Evolutionary conservation across 352 stramenopile species (phyloP).

Genomic region (Pelagophyceae sp.): DNA sequence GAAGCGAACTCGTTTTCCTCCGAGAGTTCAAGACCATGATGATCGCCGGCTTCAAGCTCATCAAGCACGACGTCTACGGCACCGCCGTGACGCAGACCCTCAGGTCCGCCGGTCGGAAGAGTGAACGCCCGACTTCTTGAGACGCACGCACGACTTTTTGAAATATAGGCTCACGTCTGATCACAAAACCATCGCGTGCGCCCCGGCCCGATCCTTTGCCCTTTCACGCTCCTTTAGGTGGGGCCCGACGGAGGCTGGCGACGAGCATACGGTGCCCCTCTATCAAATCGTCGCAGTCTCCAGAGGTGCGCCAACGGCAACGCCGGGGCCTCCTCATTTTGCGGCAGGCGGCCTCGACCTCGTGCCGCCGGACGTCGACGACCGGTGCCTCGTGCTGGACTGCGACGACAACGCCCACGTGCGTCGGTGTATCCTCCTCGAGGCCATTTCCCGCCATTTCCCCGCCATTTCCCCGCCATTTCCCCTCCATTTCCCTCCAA

Average conservation of each 20-base stretch:
- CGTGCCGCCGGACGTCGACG: not conserved
- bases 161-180: not conserved
- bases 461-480: no score
- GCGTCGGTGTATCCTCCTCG: no score
- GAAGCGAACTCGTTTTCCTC: constrained; percentile 1
- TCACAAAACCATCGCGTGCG: not conserved
- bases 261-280: not conserved
- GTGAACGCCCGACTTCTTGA: no score
- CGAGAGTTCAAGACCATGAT: constrained; percentile 14
- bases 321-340: no score
- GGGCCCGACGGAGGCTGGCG: not conserved
- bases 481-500: no score
- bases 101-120: no score
- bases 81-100: not conserved
- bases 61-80: not conserved
- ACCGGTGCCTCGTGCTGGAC: not conserved
- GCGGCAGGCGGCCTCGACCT: not conserved
- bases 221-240: no score
- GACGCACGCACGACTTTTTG: no score
- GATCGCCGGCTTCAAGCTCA: not conserved
- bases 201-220: not conserved
- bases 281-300: not conserved
- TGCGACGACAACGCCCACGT: not conserved
- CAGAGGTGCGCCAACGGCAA: no score
- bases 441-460: no score